These are phyloP conservation scores for Entoloma clypeatum DNA, from an alignment of 1,284 basidiomycete species.

Conservation along the genomic window DNA sequence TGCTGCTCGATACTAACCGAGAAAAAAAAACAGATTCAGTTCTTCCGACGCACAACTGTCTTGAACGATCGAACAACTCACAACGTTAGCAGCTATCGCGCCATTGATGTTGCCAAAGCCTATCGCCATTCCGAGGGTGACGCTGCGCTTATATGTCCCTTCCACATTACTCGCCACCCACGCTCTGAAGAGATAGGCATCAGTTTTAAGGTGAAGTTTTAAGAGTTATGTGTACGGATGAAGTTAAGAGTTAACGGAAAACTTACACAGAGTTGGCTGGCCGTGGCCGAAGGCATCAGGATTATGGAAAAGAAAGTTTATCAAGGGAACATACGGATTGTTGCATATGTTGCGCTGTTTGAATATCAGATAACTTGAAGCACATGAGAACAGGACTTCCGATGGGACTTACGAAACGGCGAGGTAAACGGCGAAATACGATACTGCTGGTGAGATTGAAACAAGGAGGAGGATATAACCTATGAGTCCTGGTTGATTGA, in stretches of 20 bases:
- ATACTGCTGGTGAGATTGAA: slow-evolving; percentile 55
- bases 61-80: too few species aligned
- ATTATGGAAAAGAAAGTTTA: slow-evolving; percentile 4
- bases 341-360: slow-evolving; percentile 59
- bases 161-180: slow-evolving; percentile 70
- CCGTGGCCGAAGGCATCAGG: slow-evolving; percentile 24
- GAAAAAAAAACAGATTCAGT: too few species aligned
- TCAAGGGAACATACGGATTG: slow-evolving; percentile 44
- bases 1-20: slow-evolving; percentile 53
- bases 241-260: not conserved
- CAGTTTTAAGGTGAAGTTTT: slow-evolving; percentile 5
- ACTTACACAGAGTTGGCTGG: slow-evolving; percentile 59
- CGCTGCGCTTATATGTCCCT: slow-evolving; percentile 71
- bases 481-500: slow-evolving; percentile 32
- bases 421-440: slow-evolving; percentile 64
- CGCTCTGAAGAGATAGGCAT: slow-evolving; percentile 32
- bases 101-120: slow-evolving; percentile 65
- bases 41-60: too few species aligned
- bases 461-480: slow-evolving; percentile 63
- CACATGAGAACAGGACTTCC: not conserved
- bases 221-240: not conserved
- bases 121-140: slow-evolving; percentile 65
- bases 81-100: slow-evolving; percentile 63
- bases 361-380: slow-evolving; percentile 32
- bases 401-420: slow-evolving; percentile 48